phyloP scores from a whole-genome alignment of 768 basidiomycete genomes.

The Lactarius quietus region DNA sequence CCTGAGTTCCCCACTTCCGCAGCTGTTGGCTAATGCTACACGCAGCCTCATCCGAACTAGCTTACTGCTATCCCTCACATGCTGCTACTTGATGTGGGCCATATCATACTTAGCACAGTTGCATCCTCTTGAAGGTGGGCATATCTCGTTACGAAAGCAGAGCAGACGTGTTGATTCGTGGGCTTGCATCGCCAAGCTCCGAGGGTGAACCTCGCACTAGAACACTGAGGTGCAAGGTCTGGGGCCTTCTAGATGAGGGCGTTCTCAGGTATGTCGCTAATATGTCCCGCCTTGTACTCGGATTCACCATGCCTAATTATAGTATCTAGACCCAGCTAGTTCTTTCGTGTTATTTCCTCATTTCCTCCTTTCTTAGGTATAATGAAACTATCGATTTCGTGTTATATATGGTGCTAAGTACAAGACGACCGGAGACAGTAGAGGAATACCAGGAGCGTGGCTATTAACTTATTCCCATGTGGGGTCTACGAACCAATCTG shows the following conservation, averaged over 20 bases:
- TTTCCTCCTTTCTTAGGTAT: background rate
- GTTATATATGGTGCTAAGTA: no score
- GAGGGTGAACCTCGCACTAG: slow-evolving; percentile 27
- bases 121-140: slow-evolving; percentile 78
- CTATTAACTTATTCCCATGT: slow-evolving; percentile 5
- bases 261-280: slow-evolving; percentile 2
- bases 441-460: background rate
- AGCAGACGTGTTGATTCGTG: background rate
- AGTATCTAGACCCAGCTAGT: background rate
- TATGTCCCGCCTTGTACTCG: background rate
- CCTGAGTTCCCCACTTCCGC: background rate
- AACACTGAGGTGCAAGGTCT: slow-evolving; percentile 8
- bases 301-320: background rate
- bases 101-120: slow-evolving; percentile 95
- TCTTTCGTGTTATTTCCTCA: background rate
- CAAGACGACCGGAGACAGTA: no score
- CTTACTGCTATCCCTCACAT: slow-evolving; percentile 70
- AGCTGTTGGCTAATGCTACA: background rate
- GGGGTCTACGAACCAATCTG: background rate
- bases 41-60: slow-evolving; percentile 77
- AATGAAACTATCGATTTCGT: background rate
- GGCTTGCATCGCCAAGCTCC: slow-evolving; percentile 5
- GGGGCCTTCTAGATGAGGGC: slow-evolving; percentile 17
- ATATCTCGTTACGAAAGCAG: slow-evolving; percentile 27
- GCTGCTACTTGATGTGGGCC: slow-evolving; percentile 96